Base-by-base conservation (phyloP, 768 basidiomycete genomes). In the Leccinum variicolor region DNA sequence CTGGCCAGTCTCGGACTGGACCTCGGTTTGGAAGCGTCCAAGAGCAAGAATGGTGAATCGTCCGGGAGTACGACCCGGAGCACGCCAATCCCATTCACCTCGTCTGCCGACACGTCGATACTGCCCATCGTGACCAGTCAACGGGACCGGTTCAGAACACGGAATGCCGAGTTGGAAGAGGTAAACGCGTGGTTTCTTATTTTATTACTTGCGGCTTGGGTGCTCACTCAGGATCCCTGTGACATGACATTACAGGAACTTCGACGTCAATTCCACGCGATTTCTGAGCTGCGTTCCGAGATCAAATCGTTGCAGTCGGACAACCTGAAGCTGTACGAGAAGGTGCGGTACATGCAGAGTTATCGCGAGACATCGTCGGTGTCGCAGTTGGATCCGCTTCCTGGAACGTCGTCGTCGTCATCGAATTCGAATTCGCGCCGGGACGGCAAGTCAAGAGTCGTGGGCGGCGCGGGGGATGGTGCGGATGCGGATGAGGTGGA, bases 121-220 rank as follows among this genome's bases (percentile, higher is more conserved):
- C 75, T 99, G n/a, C 97, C 96, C 2, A 98, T 99, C 62, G 97
- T 98, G 41, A 98, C 97, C 1, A 90, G 91, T 66, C 97, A 99
- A 69, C 82, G 97, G 56, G 97, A 99, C 69, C 82, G 96, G n/a
- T 99, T 98, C 83, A 81, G 96, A 52, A 93, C 95, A 71, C 86
- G 97, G 19, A 98, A 98, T 69, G 90, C 93, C 19, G 97, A 99
- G 67, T 81, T 99, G 15, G 96, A 99, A 75, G 96, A 98, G 79
- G 93, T 90, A 58, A 23, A 75, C 62, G 13, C n/a, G 41, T 29
- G 34, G 29, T 4, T 50, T 29, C 46, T n/a, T 10, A 9, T 53
- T 19, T 9, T 15, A 14, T 25, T 17, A 31, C 46, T 26, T 43
- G 11, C n/a, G 5, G n/a, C 29, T 21, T 31, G 23, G 19, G 25